phyloP scores from a whole-genome alignment of 495 filamentous ascomycete genomes.

The Platismatia glauca region DNA sequence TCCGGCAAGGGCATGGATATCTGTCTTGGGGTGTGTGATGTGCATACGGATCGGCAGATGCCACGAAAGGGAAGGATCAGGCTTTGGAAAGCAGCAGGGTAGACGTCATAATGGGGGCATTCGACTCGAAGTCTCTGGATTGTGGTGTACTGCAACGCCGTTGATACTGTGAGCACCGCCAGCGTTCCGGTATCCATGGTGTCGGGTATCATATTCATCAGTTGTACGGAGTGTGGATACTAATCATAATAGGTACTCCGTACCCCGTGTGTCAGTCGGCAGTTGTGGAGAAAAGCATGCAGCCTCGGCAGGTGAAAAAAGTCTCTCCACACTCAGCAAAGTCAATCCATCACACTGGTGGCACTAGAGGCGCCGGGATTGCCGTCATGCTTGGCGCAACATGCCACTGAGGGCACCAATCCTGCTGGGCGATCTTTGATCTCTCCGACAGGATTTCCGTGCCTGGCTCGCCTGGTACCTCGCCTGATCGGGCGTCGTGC shows the following conservation, averaged over 20 bases:
- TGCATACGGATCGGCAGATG: background rate
- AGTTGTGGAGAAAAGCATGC: background rate
- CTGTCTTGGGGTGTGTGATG: background rate
- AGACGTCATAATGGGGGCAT: background rate
- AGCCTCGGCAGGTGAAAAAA: background rate
- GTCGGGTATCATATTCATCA: no score
- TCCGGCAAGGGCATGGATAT: background rate
- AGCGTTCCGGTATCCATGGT: no score
- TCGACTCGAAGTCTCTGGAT: no score
- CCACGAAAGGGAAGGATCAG: background rate
- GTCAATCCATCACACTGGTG: background rate
- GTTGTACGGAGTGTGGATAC: no score
- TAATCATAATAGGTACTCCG: no score
- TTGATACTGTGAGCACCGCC: no score
- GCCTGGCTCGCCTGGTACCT: no score
- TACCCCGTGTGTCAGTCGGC: background rate
- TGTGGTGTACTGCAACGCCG: no score
- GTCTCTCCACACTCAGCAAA: background rate
- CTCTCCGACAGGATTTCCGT: no score
- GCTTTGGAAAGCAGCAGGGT: background rate
- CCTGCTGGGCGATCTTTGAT: background rate
- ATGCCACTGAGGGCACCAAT: no score
- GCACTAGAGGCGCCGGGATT: background rate
- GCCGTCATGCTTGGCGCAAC: background rate
- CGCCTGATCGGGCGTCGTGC: no score